Evolutionary conservation across 2,329 filamentous ascomycete species (phyloP).

Genomic region (Cyanodermella asteris): DNA sequence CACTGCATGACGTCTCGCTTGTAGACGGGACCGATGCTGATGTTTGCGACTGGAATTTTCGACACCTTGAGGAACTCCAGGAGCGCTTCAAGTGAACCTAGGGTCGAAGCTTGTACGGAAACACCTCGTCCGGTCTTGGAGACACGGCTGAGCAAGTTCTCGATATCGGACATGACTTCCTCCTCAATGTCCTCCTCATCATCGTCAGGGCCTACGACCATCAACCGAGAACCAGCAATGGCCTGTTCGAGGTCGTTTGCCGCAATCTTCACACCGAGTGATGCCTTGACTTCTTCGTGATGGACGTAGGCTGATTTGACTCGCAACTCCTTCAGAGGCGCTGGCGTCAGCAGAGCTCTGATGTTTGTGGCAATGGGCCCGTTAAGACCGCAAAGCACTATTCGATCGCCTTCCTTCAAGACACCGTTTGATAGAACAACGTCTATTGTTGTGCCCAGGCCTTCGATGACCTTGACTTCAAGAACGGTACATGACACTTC

Average conservation of each 20-base stretch:
- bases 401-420: constrained; percentile 76
- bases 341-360: constrained; percentile 77
- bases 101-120: constrained; percentile 87
- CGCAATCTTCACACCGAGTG: constrained; percentile 95
- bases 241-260: constrained; percentile 88
- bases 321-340: constrained; percentile 78
- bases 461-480: constrained; percentile 93
- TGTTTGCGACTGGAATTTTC: constrained; percentile 95
- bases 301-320: constrained; percentile 94
- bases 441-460: constrained; percentile 95
- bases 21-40: constrained; percentile 91
- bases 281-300: constrained; percentile 98
- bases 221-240: constrained; percentile 82
- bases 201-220: constrained; percentile 85
- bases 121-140: constrained; percentile 86
- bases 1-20: constrained; percentile 92
- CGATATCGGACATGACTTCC: constrained; percentile 87
- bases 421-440: constrained; percentile 93
- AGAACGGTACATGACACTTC: constrained; percentile 95
- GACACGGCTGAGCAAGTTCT: constrained; percentile 74
- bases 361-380: constrained; percentile 91
- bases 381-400: constrained; percentile 91
- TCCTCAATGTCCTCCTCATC: constrained; percentile 94
- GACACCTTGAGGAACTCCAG: constrained; percentile 88
- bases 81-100: constrained; percentile 86